These are phyloP conservation scores for Boletus rubescentipes DNA, from an alignment of 768 basidiomycete species.

Conservation along the genomic window DNA sequence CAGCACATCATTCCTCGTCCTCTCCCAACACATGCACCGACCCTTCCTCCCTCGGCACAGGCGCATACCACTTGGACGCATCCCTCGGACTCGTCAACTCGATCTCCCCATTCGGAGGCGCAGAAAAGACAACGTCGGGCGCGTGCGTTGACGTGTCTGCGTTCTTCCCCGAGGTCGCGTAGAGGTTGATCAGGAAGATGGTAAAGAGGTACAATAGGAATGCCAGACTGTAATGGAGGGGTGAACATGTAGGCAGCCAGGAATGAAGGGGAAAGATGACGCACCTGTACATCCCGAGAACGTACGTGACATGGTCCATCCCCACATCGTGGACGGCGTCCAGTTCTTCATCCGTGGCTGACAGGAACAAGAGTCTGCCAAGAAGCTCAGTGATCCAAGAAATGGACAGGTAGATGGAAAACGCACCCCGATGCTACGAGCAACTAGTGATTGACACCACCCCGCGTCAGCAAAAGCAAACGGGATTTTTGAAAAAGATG, in stretches of 20 bases:
- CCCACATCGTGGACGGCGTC: constrained; percentile 61
- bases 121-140: constrained; percentile 20
- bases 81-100: constrained; percentile 37
- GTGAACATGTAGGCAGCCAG: neutral
- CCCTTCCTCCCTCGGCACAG: constrained; percentile 47
- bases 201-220: constrained; percentile 79
- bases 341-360: constrained; percentile 91
- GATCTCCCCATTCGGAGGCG: constrained; percentile 36
- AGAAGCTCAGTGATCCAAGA: neutral
- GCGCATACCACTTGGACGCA: constrained; percentile 62
- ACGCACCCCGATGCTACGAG: constrained; percentile 71
- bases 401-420: neutral
- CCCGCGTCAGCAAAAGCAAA: constrained; percentile 1
- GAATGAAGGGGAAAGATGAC: constrained; percentile 9
- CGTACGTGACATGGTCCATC: constrained; percentile 92
- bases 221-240: constrained; percentile 38
- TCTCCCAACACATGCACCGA: constrained; percentile 50
- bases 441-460: constrained; percentile 53
- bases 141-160: constrained; percentile 27
- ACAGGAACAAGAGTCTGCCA: constrained; percentile 79
- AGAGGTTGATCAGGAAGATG: constrained; percentile 68
- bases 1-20: constrained; percentile 39
- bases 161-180: constrained; percentile 60
- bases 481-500: neutral
- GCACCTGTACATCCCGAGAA: constrained; percentile 80